Evolutionary conservation across 2,329 filamentous ascomycete genomes (phyloP).

Genomic region (Karstenula rhodostoma): DNA sequence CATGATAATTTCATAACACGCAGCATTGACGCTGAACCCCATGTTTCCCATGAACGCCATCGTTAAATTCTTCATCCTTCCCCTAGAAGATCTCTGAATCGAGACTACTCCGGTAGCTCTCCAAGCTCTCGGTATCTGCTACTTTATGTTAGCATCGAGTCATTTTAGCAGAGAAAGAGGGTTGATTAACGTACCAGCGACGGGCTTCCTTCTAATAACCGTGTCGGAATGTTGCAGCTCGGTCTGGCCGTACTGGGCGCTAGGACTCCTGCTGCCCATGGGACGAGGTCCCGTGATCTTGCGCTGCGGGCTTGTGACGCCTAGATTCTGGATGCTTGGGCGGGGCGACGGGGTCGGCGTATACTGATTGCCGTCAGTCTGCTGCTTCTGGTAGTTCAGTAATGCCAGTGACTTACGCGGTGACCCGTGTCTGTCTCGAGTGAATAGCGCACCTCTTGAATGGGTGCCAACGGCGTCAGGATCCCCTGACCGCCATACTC

Average conservation of each 20-base stretch:
- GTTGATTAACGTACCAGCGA: slow-evolving; percentile 37
- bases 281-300: slow-evolving; percentile 60
- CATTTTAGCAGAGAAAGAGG: neutral
- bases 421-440: slow-evolving; percentile 56
- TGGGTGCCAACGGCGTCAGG: slow-evolving; percentile 57
- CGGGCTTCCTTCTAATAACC: slow-evolving; percentile 47
- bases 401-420: slow-evolving; percentile 27
- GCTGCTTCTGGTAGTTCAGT: neutral
- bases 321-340: slow-evolving; percentile 37
- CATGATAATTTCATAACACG: neutral
- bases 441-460: slow-evolving; percentile 60
- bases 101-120: slow-evolving; percentile 45
- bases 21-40: neutral
- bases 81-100: slow-evolving; percentile 48
- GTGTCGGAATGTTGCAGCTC: slow-evolving; percentile 43
- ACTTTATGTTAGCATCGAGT: slow-evolving; percentile 11
- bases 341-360: slow-evolving; percentile 44
- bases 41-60: neutral
- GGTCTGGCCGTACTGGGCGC: slow-evolving; percentile 31
- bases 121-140: slow-evolving; percentile 42
- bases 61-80: neutral
- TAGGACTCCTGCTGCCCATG: slow-evolving; percentile 60
- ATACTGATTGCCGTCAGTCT: slow-evolving; percentile 32
- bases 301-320: slow-evolving; percentile 46
- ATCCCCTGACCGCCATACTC: slow-evolving; percentile 48